Evolutionary conservation across 805 yeast species (phyloP).

Genomic region (Metschnikowia drakensbergensis): DNA sequence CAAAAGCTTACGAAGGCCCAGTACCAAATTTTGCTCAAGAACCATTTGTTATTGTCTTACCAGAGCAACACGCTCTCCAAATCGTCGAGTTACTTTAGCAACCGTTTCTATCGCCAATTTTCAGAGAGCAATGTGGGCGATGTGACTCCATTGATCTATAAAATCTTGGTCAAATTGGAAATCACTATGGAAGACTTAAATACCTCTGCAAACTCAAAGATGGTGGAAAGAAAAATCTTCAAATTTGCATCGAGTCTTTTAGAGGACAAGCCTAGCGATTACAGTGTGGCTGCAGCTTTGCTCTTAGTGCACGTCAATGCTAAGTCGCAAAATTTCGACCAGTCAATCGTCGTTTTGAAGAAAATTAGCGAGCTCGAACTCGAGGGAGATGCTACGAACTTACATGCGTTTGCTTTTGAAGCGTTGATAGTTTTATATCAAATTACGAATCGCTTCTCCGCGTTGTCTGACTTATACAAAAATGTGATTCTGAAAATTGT

Average conservation of each 20-base stretch:
- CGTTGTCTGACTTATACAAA: constrained; percentile 1
- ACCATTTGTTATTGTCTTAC: constrained; percentile 42
- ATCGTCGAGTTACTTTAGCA: constrained; percentile 23
- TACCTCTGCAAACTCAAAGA: constrained; percentile 11
- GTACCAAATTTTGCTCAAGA: constrained; percentile 37
- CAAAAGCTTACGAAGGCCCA: constrained; percentile 35
- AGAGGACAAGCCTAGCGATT: constrained; percentile 10
- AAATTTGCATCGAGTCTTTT: constrained; percentile 17
- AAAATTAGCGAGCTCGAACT: constrained; percentile 9
- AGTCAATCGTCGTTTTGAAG: constrained; percentile 18
- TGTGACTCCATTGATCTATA: constrained; percentile 27
- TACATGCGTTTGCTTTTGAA: constrained; percentile 12
- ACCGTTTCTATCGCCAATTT: constrained; percentile 19
- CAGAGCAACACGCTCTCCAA: constrained; percentile 35
- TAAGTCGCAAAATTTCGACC: constrained; percentile 23
- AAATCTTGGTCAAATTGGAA: constrained; percentile 26
- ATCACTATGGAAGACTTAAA: constrained; percentile 27
- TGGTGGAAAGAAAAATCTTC: constrained; percentile 20
- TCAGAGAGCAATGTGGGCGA: constrained; percentile 28
- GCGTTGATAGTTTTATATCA: constrained; percentile 13
- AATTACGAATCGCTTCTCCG: background rate
- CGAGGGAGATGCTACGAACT: background rate
- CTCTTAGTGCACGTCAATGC: constrained; percentile 27
- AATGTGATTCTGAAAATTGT: constrained; percentile 6
- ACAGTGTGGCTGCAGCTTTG: constrained; percentile 25